Evolutionary conservation across 164 flowering plant genomes (phyloP).

Genomic region (Chimonanthus salicifolius): DNA sequence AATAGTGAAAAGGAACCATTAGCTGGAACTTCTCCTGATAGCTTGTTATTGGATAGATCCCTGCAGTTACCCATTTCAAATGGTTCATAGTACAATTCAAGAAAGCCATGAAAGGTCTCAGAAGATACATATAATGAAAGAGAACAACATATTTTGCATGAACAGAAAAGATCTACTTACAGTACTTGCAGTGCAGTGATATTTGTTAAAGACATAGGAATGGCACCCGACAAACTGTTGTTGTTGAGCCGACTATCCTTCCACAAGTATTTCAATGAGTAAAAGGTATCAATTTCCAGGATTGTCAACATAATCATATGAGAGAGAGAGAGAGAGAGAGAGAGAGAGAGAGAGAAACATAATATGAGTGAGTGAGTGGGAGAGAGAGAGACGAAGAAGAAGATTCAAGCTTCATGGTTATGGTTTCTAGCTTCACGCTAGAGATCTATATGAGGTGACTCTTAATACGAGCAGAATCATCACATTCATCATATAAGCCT

Average conservation of each 20-base stretch:
- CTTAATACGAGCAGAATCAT: too few species aligned
- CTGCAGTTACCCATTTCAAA: slow-evolving; percentile 23
- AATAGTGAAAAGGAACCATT: slow-evolving; percentile 65
- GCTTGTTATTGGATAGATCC: slow-evolving; percentile 57
- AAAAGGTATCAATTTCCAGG: slow-evolving; percentile 1
- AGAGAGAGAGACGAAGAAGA: not conserved
- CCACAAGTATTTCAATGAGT: slow-evolving; percentile 21
- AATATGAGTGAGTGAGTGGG: not conserved
- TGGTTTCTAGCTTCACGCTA: too few species aligned
- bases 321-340: not conserved
- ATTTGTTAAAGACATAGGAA: slow-evolving; percentile 53
- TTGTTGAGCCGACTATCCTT: slow-evolving; percentile 71
- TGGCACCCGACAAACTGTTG: slow-evolving; percentile 49
- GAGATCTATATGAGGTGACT: too few species aligned
- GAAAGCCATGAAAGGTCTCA: not conserved
- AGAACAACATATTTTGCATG: not conserved
- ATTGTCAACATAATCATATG: not conserved
- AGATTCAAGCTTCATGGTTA: not conserved
- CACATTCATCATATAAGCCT: too few species aligned
- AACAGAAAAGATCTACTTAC: slow-evolving; percentile 31
- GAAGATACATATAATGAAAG: not conserved
- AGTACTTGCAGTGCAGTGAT: slow-evolving; percentile 50
- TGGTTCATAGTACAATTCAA: not conserved
- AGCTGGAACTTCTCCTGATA: slow-evolving; percentile 51
- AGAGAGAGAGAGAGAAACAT: not conserved